Evolutionary conservation across 2,329 filamentous ascomycete genomes (phyloP).

Genomic region (Fusarium irregulare): DNA sequence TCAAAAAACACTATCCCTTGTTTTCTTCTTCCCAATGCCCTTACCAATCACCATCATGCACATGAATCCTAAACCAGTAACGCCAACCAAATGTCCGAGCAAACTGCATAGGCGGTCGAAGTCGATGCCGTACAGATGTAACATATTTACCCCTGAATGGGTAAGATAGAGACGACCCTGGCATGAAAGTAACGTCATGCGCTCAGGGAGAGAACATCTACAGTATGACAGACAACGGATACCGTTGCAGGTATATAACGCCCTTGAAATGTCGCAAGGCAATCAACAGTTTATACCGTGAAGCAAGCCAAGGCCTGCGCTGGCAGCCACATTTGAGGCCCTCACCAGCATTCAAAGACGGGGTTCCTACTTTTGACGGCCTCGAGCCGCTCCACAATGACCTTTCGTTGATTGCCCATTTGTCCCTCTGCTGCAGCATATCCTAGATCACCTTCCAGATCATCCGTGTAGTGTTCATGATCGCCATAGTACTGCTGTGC

Average conservation of each 20-base stretch:
- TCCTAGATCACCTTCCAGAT: slow-evolving; percentile 90
- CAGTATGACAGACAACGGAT: slow-evolving; percentile 5
- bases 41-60: slow-evolving; percentile 32
- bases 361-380: slow-evolving; percentile 95
- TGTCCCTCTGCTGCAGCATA: slow-evolving; percentile 94
- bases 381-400: slow-evolving; percentile 96
- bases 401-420: slow-evolving; percentile 90
- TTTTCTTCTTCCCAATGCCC: neutral
- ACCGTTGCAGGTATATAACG: neutral
- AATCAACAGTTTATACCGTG: neutral
- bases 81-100: slow-evolving; percentile 8
- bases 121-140: slow-evolving; percentile 5
- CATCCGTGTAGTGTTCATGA: slow-evolving; percentile 74
- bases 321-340: slow-evolving; percentile 5
- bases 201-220: slow-evolving; percentile 5
- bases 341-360: slow-evolving; percentile 95
- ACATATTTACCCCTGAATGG: slow-evolving; percentile 22
- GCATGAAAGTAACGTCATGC: slow-evolving; percentile 13
- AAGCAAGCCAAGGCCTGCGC: neutral
- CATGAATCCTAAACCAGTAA: slow-evolving; percentile 28
- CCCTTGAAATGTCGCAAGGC: neutral
- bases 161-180: slow-evolving; percentile 13
- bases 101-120: slow-evolving; percentile 14
- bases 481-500: slow-evolving; percentile 64
- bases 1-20: neutral